A percentile compares a stretch with the other conserved stretches of the same genome.
Evolutionary conservation across 352 stramenopile species (phyloP).

Genomic region (Phytophthora macrochlamydospora): DNA sequence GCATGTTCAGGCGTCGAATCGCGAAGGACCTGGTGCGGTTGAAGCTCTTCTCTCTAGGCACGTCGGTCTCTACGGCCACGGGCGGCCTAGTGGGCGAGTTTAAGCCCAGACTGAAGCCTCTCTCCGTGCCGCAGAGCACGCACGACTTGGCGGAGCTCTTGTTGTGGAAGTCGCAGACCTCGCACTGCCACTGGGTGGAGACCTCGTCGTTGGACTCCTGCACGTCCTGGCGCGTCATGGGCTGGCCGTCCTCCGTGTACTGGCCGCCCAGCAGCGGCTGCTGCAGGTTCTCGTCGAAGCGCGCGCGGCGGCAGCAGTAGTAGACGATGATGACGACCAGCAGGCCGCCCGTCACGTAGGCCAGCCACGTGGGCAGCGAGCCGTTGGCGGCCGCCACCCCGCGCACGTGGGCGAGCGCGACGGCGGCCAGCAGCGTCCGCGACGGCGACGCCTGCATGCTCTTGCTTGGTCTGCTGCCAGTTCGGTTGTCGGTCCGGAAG

Average conservation of each 20-base stretch:
- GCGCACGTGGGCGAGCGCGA: constrained; percentile 24
- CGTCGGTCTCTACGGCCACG: constrained; percentile 50
- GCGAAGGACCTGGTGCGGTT: constrained; percentile 88
- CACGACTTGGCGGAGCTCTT: constrained; percentile 79
- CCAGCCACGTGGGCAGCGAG: constrained; percentile 79
- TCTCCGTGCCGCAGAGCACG: constrained; percentile 83
- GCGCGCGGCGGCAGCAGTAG: constrained; percentile 82
- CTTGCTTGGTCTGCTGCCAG: not conserved
- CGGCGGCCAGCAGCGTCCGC: constrained; percentile 40
- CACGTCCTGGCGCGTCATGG: constrained; percentile 86
- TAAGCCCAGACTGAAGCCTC: constrained; percentile 76
- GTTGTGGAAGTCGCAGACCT: constrained; percentile 91
- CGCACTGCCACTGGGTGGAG: constrained; percentile 85
- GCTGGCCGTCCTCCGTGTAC: constrained; percentile 88
- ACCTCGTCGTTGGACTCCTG: constrained; percentile 86
- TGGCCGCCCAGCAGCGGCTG: constrained; percentile 83
- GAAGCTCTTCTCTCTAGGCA: constrained; percentile 65
- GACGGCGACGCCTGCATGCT: constrained; percentile 7
- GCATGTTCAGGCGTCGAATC: constrained; percentile 88
- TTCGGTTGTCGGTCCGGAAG: constrained; percentile 2
- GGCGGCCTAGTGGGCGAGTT: constrained; percentile 46
- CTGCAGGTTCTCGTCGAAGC: constrained; percentile 89
- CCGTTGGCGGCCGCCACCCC: constrained; percentile 37
- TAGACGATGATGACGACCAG: constrained; percentile 90
- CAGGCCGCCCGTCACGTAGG: constrained; percentile 83